Base-by-base conservation (phyloP, 805 yeast species). In the Ogataea polymorpha region DNA sequence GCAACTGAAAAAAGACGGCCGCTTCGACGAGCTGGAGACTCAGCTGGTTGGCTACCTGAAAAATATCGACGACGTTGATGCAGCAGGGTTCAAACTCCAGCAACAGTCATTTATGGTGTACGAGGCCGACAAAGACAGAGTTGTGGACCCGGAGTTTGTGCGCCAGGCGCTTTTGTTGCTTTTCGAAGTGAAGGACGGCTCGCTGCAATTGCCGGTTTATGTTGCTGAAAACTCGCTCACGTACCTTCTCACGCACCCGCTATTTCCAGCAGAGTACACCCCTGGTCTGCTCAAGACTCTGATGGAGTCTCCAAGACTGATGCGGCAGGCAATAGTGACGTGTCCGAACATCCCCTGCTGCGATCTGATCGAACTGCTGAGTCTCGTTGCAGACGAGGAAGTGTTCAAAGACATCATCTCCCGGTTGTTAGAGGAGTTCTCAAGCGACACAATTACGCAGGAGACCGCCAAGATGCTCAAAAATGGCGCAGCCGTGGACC, bases 221-320 rank as follows among this genome's bases (percentile, higher is more conserved):
- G 52, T 74, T 25, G 78, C 93, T 37, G 80, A 81, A 53, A 64
- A 64, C 35, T 70, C 88, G 2, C 62, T 87, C 35, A 75, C 83
- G 1, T 90, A 86, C 56, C 69, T 90, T 24, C 69, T 91, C 47
- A 85, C 96, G 2, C 96, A 91, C 65, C 96, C 96, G 13, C 65
- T 87, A 14, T 89, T 83, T 63, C 96, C 97, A 8, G 61, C 68
- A 12, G 65, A 70, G 14, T 74, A 71, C 45, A 69, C 86, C 8
- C 62, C 65, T 4, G 80, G 79, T 2, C 59, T 90, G 32, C 63
- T 91, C 32, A 56, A 68, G 12, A 67, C 64, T 28, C 66, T 87
- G 20, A 47, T 49, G 21, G 70, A 72, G 33, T 63, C 73, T 9
- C 81, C 87, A 26, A 75, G 84, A 45, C 70, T 89, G 42, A 72